Base-by-base conservation (phyloP, 2,329 filamentous ascomycete genomes). In the Fulvia fulva region DNA sequence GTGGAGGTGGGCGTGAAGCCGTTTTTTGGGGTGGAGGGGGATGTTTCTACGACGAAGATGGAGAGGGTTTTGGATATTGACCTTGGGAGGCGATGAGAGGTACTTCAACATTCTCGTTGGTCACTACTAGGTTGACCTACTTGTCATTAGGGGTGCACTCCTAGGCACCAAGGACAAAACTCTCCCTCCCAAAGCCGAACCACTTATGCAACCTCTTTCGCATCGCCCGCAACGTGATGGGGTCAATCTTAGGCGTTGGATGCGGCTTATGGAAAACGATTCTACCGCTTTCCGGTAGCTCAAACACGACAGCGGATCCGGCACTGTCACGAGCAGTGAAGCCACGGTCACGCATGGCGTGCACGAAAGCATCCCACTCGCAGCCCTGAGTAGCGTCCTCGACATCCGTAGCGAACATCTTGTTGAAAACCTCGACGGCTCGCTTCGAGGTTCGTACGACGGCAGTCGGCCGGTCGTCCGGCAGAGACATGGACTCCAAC, bases 1-100 rank as follows among this genome's bases (percentile, higher is more conserved):
- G 80, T 96, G 44, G 80, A 84, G 56, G 76, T 82, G 63, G 89
- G 80, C 1, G 83, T 96, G 1, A 76, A 77, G 74, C 73, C 81
- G 1, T 94, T 94, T 75, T 91, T 95, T 75, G 70, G 23, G 2
- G 66, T 46, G 55, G 56, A 26, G 68, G 25, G 19, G 12, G 50
- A 46, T 19, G n/a, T 4, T 32, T 2, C 22, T 66, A 63, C 34
- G 55, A 58, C 28, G 55, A 55, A 37, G 67, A 71, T 81, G 73
- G 70, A 74, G 0, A 65, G 73, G 61, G 77, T 78, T 0, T 57
- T 81, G 52, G 73, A 80, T 67, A 66, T 80, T 46, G 77, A 81
- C 70, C 62, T 81, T 37, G 79, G 79, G 2, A 61, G 68, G 22
- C 52, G 68, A 50, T 70, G 56, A 64, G 41, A 22, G n/a, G n/a